A percentile compares a stretch with the other conserved stretches of the same genome.
Conservation (phyloP, 768 basidiomycete species). For the Boletales sp. region DNA sequence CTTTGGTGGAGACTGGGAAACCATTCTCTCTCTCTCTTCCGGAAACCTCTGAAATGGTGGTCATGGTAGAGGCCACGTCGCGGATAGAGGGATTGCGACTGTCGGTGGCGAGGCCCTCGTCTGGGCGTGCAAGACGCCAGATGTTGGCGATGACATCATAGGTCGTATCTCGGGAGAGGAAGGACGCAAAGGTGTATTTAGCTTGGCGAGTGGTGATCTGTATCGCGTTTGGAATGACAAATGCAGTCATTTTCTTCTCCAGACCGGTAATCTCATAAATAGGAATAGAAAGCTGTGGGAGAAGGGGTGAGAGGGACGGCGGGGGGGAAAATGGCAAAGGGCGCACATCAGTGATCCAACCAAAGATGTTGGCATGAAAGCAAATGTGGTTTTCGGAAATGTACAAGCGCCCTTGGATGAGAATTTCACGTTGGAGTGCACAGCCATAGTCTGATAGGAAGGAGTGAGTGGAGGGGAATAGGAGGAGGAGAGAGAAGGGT, state of each 20-base stretch:
- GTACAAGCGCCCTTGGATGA: slow-evolving; percentile 93
- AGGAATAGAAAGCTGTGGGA: slow-evolving; percentile 72
- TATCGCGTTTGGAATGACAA: slow-evolving; percentile 96
- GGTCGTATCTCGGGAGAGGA: slow-evolving; percentile 93
- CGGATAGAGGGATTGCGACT: slow-evolving; percentile 14
- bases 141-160: slow-evolving; percentile 95
- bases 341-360: slow-evolving; percentile 96
- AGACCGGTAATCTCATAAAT: slow-evolving; percentile 82
- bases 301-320: slow-evolving; percentile 7
- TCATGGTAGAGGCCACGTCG: slow-evolving; percentile 16
- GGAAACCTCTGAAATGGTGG: slow-evolving; percentile 16
- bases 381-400: slow-evolving; percentile 99
- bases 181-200: slow-evolving; percentile 94
- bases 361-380: slow-evolving; percentile 99
- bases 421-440: slow-evolving; percentile 91
- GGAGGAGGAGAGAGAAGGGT: slow-evolving; percentile 21
- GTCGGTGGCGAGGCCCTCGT: slow-evolving; percentile 35
- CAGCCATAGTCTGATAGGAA: slow-evolving; percentile 84
- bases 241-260: slow-evolving; percentile 97
- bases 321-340: background rate
- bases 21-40: background rate
- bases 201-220: slow-evolving; percentile 77
- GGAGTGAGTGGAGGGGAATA: background rate
- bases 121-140: slow-evolving; percentile 88
- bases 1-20: slow-evolving; percentile 38